These are phyloP conservation scores for Suhomyces guaymorum DNA, from an alignment of 1,139 yeast species.

Conservation along the genomic window DNA sequence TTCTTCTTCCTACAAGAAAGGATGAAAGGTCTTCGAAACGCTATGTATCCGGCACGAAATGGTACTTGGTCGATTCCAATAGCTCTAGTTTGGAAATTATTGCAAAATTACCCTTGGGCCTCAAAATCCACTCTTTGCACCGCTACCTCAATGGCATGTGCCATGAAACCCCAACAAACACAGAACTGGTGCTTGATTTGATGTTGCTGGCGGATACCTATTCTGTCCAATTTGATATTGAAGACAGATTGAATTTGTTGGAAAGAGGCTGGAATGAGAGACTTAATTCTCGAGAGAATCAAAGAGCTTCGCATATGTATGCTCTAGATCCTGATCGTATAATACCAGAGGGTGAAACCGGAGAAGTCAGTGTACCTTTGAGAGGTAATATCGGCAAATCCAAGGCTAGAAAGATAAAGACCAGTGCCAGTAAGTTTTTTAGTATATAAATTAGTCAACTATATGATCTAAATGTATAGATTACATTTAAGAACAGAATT, in stretches of 20 bases:
- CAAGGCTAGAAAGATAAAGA: slow-evolving; percentile 8
- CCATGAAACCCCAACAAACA: not conserved
- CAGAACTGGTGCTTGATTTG: slow-evolving; percentile 21
- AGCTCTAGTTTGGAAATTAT: slow-evolving; percentile 13
- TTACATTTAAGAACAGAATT: no score
- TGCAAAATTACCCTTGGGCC: slow-evolving; percentile 28
- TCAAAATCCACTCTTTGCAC: slow-evolving; percentile 25
- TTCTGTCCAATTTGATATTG: slow-evolving; percentile 2
- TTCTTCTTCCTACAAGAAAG: slow-evolving; percentile 11
- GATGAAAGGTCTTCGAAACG: slow-evolving; percentile 7
- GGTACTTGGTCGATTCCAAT: slow-evolving; percentile 21
- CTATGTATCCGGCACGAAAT: slow-evolving; percentile 24
- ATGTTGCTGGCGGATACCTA: slow-evolving; percentile 19
- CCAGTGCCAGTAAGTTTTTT: slow-evolving; percentile 17
- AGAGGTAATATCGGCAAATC: no score
- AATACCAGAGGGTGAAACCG: not conserved
- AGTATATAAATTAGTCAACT: no score
- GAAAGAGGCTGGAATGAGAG: slow-evolving; percentile 14
- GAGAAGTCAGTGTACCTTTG: no score
- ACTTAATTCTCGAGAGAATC: slow-evolving; percentile 6
- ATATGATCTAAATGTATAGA: no score
- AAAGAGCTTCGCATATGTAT: not conserved
- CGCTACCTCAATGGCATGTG: slow-evolving; percentile 2
- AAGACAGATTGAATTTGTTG: slow-evolving; percentile 5
- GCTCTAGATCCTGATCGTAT: no score